Evolutionary conservation across 1,284 basidiomycete species (phyloP).

Genomic region (Boletus sp.): DNA sequence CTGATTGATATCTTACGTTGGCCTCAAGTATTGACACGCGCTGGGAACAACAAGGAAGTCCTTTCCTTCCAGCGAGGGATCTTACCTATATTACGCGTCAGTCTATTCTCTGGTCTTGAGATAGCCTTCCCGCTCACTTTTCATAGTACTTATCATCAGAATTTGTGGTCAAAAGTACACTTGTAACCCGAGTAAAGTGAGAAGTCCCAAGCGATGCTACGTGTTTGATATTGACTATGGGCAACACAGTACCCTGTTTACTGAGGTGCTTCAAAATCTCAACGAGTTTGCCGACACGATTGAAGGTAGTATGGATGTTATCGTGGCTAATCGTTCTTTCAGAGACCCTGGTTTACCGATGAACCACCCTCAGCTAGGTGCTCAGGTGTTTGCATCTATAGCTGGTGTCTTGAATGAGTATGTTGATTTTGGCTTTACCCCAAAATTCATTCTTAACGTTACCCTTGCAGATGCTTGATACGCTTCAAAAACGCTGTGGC

Average conservation of each 20-base stretch:
- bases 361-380: constrained; percentile 38
- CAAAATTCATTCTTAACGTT: neutral
- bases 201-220: constrained; percentile 6
- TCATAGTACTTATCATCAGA: constrained; percentile 65
- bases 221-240: constrained; percentile 9
- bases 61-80: constrained; percentile 67
- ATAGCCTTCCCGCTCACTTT: constrained; percentile 1
- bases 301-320: constrained; percentile 45
- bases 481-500: constrained; percentile 61
- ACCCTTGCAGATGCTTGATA: constrained; percentile 50
- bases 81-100: constrained; percentile 60
- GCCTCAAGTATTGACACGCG: constrained; percentile 45
- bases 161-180: constrained; percentile 62
- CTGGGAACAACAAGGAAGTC: constrained; percentile 35
- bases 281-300: constrained; percentile 48
- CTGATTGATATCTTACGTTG: constrained; percentile 57
- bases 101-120: constrained; percentile 18
- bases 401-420: constrained; percentile 58
- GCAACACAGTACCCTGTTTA: constrained; percentile 53
- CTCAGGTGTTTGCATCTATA: constrained; percentile 52
- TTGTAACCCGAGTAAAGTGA: constrained; percentile 60
- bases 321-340: constrained; percentile 47
- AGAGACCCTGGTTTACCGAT: constrained; percentile 39
- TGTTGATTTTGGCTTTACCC: constrained; percentile 18
- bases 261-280: constrained; percentile 55